Evolutionary conservation across 495 filamentous ascomycete genomes (phyloP).

Genomic region (Penicillium goetzii): DNA sequence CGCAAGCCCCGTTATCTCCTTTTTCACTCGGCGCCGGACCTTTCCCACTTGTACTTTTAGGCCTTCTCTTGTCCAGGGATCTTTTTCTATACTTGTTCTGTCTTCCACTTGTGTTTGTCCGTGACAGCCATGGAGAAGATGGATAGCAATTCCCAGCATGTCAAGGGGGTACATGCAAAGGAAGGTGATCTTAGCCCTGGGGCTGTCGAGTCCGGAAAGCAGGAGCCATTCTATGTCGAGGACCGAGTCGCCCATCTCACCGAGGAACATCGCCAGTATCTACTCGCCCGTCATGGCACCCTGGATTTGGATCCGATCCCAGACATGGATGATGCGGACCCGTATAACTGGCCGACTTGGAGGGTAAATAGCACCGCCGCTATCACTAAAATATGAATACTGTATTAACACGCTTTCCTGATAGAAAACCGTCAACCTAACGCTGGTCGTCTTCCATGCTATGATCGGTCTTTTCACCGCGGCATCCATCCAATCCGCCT

Average conservation of each 20-base stretch:
- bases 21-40: background rate
- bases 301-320: slow-evolving; percentile 57
- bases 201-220: slow-evolving; percentile 22
- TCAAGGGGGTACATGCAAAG: slow-evolving; percentile 26
- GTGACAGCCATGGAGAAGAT: slow-evolving; percentile 25
- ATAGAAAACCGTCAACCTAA: slow-evolving; percentile 58
- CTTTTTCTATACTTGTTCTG: background rate
- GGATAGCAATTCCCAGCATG: slow-evolving; percentile 22
- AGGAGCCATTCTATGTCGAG: slow-evolving; percentile 26
- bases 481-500: slow-evolving; percentile 56
- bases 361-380: slow-evolving; percentile 27
- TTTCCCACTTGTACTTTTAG: background rate
- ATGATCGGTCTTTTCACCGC: slow-evolving; percentile 60
- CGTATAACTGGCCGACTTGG: slow-evolving; percentile 57
- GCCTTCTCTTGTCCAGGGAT: background rate
- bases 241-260: slow-evolving; percentile 30
- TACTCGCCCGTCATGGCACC: slow-evolving; percentile 51
- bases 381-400: too few species aligned
- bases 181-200: slow-evolving; percentile 4
- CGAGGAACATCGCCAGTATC: slow-evolving; percentile 44
- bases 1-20: background rate
- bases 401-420: background rate
- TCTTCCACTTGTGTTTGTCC: background rate
- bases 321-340: slow-evolving; percentile 49
- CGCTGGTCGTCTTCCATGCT: slow-evolving; percentile 59